Evolutionary conservation across 768 basidiomycete genomes (phyloP).

Genomic region (Rubroboletus pulcherrimus): DNA sequence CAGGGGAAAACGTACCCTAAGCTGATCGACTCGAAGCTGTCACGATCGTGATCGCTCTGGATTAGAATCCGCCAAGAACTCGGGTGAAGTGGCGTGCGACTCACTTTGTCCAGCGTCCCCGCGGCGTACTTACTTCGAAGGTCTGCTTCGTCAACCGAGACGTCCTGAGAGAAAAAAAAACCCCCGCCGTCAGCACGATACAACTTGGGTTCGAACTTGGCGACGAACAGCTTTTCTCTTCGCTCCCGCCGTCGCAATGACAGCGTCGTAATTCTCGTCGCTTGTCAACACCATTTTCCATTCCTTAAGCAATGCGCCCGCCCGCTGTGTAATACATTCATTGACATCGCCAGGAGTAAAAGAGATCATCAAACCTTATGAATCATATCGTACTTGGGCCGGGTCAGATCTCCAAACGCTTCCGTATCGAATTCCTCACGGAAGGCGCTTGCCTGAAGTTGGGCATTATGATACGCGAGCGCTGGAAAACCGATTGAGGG

Average conservation of each 20-base stretch:
- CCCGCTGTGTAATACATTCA: slow-evolving; percentile 42
- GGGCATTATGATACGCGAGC: slow-evolving; percentile 83
- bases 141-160: slow-evolving; percentile 66
- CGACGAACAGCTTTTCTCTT: slow-evolving; percentile 71
- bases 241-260: slow-evolving; percentile 44
- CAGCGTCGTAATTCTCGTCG: slow-evolving; percentile 60
- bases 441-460: slow-evolving; percentile 90
- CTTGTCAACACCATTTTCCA: slow-evolving; percentile 65
- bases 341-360: not conserved
- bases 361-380: slow-evolving; percentile 54
- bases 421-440: slow-evolving; percentile 81
- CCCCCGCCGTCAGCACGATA: not conserved
- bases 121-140: slow-evolving; percentile 61
- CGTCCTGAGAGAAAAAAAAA: slow-evolving; percentile 41
- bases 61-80: slow-evolving; percentile 5
- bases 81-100: slow-evolving; percentile 6
- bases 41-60: slow-evolving; percentile 1
- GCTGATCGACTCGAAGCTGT: slow-evolving; percentile 73
- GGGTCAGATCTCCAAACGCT: slow-evolving; percentile 76
- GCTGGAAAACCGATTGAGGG: slow-evolving; percentile 24
- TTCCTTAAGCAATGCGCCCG: slow-evolving; percentile 59
- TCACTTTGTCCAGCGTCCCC: slow-evolving; percentile 65
- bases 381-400: slow-evolving; percentile 73
- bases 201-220: not conserved
- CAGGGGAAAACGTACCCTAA: slow-evolving; percentile 51